phyloP scores from a whole-genome alignment of 176 grass and related monocot genomes.

The Oropetium thomaeum region DNA sequence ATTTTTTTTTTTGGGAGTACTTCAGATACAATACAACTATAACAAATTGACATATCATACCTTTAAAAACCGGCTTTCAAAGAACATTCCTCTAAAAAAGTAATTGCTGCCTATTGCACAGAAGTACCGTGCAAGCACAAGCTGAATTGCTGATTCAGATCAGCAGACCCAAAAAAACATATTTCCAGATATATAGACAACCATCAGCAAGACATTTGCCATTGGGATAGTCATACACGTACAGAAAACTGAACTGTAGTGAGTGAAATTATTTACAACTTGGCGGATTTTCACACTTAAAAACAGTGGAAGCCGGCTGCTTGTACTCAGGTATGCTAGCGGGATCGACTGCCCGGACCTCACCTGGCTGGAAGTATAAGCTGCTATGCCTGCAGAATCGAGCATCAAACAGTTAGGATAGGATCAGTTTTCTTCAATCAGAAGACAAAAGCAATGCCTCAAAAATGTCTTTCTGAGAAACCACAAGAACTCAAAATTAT shows the following conservation, averaged over 20 bases:
- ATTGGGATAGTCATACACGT: neutral
- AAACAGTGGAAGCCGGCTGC: constrained; percentile 76
- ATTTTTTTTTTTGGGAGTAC: too few species aligned
- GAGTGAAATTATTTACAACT: constrained; percentile 60
- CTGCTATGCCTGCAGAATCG: constrained; percentile 69
- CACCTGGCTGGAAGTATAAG: constrained; percentile 74
- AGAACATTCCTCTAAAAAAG: too few species aligned
- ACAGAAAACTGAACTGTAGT: neutral
- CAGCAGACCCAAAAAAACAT: neutral
- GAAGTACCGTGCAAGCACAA: neutral
- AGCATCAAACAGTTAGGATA: neutral
- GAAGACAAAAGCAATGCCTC: neutral
- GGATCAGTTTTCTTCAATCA: neutral
- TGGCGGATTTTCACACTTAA: constrained; percentile 83
- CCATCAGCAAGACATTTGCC: neutral
- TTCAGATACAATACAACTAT: neutral
- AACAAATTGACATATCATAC: neutral
- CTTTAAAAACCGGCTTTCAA: too few species aligned
- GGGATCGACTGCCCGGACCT: constrained; percentile 72
- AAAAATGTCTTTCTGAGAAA: neutral
- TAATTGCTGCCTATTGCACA: too few species aligned
- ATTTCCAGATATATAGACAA: neutral
- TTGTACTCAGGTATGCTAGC: constrained; percentile 91
- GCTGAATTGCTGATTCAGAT: neutral
- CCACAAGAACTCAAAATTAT: neutral